Percentiles rank a stretch among this genome's conserved stretches.
Conservation (phyloP, 2,329 filamentous ascomycete species). For the Alternaria longipes region DNA sequence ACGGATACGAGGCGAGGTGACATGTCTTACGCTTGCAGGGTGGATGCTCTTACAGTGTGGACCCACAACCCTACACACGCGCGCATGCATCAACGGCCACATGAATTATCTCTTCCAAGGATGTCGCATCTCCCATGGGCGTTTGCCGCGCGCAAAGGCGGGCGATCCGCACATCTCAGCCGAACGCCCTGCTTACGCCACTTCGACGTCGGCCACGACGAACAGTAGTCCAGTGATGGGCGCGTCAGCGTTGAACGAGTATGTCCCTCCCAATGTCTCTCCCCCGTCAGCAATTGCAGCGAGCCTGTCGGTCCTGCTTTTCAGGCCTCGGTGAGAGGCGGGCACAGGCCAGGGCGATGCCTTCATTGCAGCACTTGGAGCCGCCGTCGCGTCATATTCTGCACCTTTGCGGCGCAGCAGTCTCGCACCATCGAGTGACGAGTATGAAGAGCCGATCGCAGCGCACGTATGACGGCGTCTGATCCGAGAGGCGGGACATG, state of each 20-base stretch:
- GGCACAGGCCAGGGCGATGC: no score
- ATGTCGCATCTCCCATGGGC: neutral
- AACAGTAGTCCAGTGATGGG: no score
- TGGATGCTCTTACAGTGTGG: neutral
- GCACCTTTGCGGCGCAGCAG: conserved; percentile 1
- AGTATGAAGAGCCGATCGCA: neutral
- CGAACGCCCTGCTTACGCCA: conserved; percentile 3
- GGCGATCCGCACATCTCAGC: neutral
- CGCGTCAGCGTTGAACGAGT: neutral
- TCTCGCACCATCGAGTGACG: neutral
- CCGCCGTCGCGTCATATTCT: neutral
- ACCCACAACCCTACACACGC: neutral
- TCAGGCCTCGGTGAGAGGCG: neutral
- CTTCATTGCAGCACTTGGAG: neutral
- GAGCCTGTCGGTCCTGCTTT: neutral
- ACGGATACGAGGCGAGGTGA: neutral
- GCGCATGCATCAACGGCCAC: conserved; percentile 5
- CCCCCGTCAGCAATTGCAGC: no score
- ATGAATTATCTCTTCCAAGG: neutral
- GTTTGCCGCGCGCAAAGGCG: conserved; percentile 1
- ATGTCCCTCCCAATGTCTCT: neutral
- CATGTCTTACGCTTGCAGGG: neutral
- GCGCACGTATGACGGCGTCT: neutral
- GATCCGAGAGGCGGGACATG: neutral
- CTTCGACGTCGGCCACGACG: neutral